Base-by-base conservation (phyloP, 345 rosid genomes). In the Eucalyptus victrix region DNA sequence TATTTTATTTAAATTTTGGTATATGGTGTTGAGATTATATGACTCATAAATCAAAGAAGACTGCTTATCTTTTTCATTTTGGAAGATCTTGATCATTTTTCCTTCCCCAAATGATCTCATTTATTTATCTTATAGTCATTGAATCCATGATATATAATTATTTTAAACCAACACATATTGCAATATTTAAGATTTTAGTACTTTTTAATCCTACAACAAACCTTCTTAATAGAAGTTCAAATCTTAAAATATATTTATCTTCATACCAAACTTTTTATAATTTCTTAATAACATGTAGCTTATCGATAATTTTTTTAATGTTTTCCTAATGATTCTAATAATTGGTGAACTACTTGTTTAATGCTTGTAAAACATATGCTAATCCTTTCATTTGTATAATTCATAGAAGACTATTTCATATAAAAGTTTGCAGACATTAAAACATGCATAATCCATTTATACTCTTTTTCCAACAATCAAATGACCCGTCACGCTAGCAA, bases 401-500 rank as follows among this genome's bases (percentile, higher is more conserved):
- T 60, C 16, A 12, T 60, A 28, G 67, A 60, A 60, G 16, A 60
- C 32, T 60, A 28, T 28, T n/a, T n/a, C 67, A 28, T 28, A 60
- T 60, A 28, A 60, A 58, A 60, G 67, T 60, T 60, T 60, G 3
- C 2, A 6, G 15, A 60, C n/a, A 60, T 51, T 51, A 53, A 50
- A 50, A 50, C 2, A 60, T 28, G 3, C 32, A 60, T 28, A 60
- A 26, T 12, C 17, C 15, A 60, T 26, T 12, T 5, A 28, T 26
- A 12, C 69, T 2, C 8, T 12, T 13, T 60, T 60, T 28, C 67
- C 15, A 60, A 60, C 4, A 60, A 60, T 28, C 2, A 58, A 58
- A 58, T 11, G 9, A 62, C 5, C 4, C 10, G 0, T 62, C 8
- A 21, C 16, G 1, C 28, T 37, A 1, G 28, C 12, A 6, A 76